Evolutionary conservation across 2,329 filamentous ascomycete species (phyloP), one percentile per base, ranked within the genome.

Genomic region (Colletotrichum lini): DNA sequence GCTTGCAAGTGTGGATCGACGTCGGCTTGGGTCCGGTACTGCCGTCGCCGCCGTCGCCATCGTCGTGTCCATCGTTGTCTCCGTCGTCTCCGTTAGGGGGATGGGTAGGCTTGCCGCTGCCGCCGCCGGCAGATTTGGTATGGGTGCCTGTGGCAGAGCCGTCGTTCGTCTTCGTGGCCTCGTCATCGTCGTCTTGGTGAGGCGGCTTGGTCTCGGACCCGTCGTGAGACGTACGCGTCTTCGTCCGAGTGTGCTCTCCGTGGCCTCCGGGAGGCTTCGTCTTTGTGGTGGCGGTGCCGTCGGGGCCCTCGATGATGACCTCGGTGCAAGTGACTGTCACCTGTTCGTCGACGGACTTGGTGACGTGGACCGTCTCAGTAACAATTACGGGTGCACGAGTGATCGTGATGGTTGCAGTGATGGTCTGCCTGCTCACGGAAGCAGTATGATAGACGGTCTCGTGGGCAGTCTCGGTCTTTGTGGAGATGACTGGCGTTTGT

Each of bases 361-460:
- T 71, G 47, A 49, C 40, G 30, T 35, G 44, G 10, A 64, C 58
- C 12, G 69, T 72, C 53, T 72, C 69, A 40, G 65, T 72, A 47
- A 53, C 58, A 18, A 59, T 72, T 18, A 67, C 23, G 7, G 62
- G 61, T 3, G 44, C n/a, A 23, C 16, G 67, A 16, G 61, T 72
- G 44, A 67, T 12, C 5, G 67, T 71, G 12, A 72, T 45, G 6
- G 70, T 74, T 13, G 76, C 72, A 50, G 76, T 77, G 30, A 77
- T 70, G 6, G 74, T 73, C 8, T 78, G 70, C 18, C 26, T 68
- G 45, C 18, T 59, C 8, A 64, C 47, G 6, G 59, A 59, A 9
- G 53, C 30, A 76, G 70, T 57, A 47, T 76, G 71, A 18, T 76
- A 76, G n/a, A 79, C 65, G 12, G 73, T 78, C 40, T 75, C 64